These are phyloP conservation scores for Lichtheimia hyalospora DNA, from an alignment of 371 early-diverging fungal species.

Conservation along the genomic window DNA sequence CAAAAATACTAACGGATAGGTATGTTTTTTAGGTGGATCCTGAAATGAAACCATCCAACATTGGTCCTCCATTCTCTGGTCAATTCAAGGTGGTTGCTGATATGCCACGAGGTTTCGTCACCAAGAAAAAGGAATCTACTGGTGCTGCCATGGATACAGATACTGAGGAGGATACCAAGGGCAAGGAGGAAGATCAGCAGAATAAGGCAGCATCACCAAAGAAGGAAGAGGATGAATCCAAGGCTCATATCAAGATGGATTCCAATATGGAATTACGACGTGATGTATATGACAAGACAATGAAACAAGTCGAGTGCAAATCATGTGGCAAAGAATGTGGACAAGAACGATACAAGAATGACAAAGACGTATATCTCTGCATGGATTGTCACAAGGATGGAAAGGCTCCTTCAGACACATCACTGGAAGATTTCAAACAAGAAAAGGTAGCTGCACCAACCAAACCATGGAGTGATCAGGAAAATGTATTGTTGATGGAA, in stretches of 20 bases:
- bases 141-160: no score
- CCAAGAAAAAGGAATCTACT: neutral
- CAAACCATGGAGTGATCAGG: constrained; percentile 41
- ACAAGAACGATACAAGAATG: constrained; percentile 64
- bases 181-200: neutral
- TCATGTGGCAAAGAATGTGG: constrained; percentile 86
- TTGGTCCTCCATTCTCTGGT: constrained; percentile 25
- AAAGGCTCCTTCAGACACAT: constrained; percentile 79
- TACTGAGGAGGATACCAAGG: neutral
- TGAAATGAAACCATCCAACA: constrained; percentile 77
- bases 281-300: constrained; percentile 39
- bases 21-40: constrained; percentile 80
- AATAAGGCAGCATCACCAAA: neutral
- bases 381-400: constrained; percentile 80
- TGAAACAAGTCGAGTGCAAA: constrained; percentile 47
- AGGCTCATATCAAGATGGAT: constrained; percentile 14
- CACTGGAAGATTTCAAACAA: constrained; percentile 79
- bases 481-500: constrained; percentile 29
- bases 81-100: constrained; percentile 22
- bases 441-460: constrained; percentile 17
- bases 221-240: constrained; percentile 4
- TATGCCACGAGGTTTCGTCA: constrained; percentile 6
- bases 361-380: constrained; percentile 72
- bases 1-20: no score
- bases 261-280: constrained; percentile 44